Conservation (phyloP, 192 early-diverging fungal species). For the Coemansia nantahalensis region DNA sequence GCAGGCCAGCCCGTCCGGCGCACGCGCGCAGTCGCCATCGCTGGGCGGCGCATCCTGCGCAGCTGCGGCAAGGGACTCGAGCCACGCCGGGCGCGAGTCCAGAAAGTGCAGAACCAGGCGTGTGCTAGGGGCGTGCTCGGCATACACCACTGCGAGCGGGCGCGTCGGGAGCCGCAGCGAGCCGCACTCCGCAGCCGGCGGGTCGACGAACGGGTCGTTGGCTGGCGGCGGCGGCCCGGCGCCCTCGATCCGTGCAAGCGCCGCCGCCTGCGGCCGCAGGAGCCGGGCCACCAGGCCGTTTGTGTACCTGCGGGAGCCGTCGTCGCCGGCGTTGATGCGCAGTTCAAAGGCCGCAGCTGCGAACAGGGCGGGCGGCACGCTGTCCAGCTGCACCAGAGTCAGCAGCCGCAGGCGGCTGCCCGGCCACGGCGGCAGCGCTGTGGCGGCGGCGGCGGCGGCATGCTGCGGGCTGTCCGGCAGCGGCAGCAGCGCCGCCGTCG, state of each 20-base stretch:
- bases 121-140: not conserved
- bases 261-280: conserved; percentile 5
- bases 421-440: conserved; percentile 6
- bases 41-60: no score
- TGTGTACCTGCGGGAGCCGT: conserved; percentile 17
- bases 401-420: conserved; percentile 35
- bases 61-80: conserved; percentile 9
- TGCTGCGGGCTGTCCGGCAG: no score
- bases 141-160: conserved; percentile 16
- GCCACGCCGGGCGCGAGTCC: conserved; percentile 3
- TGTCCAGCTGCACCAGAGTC: conserved; percentile 4
- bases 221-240: conserved; percentile 1
- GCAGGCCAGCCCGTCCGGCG: not conserved
- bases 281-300: conserved; percentile 26
- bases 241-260: conserved; percentile 12
- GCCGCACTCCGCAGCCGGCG: not conserved
- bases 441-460: not conserved
- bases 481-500: conserved; percentile 11
- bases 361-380: conserved; percentile 30
- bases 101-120: conserved; percentile 37
- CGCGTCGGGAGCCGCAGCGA: not conserved
- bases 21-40: no score
- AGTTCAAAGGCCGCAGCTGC: conserved; percentile 11
- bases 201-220: conserved; percentile 18
- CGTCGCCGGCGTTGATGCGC: conserved; percentile 17